Base-by-base conservation (phyloP, 495 filamentous ascomycete genomes). In the Bathelium albidoporum region DNA sequence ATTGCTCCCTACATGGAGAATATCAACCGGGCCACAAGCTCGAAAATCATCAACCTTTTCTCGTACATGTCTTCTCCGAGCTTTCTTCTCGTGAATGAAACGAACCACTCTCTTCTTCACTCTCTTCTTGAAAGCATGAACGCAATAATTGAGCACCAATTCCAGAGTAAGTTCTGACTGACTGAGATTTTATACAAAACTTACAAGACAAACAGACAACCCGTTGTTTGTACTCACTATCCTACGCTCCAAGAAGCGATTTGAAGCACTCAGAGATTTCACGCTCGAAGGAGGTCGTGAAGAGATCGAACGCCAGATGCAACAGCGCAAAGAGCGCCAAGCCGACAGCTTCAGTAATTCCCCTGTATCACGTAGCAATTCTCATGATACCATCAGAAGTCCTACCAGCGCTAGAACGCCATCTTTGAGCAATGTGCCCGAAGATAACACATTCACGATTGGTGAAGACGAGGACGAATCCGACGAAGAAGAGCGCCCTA, bases 41-140 rank as follows among this genome's bases (percentile, higher is more conserved):
- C 85, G 26, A 97, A 90, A 75, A 75, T 97, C 53, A 78, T 97
- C 53, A 90, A 97, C 66, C 79, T 97, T 9, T 97, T 93, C 74
- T 85, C 87, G 20, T 94, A 89, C 1, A 96, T 97, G 90, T 96
- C 94, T 7, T 88, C 94, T 0, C 95, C 95, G 1, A 88, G 85
- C 29, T 99, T 97, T 73, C 77, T 99, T n/a, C 77, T 99, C 24
- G 89, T 91, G 4, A 99, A 97, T 69, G 95, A 99, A 64, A 89
- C 82, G 16, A 99, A 99, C 64, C 89, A 99, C 64, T 74, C 77
- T 34, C 82, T 97, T 31, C 78, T 99, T 29, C 81, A 83, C 22
- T 91, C 92, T 0, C 75, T 99, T 34, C 79, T 99, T 14, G 91
- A 96, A 71, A 89, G 90, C 1, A 87, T 99, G 71, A 97, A 96